A percentile compares a stretch with the other conserved stretches of the same genome.
phyloP scores from a whole-genome alignment of 2,329 filamentous ascomycete genomes.

The Arthrobotrys megalospora region DNA sequence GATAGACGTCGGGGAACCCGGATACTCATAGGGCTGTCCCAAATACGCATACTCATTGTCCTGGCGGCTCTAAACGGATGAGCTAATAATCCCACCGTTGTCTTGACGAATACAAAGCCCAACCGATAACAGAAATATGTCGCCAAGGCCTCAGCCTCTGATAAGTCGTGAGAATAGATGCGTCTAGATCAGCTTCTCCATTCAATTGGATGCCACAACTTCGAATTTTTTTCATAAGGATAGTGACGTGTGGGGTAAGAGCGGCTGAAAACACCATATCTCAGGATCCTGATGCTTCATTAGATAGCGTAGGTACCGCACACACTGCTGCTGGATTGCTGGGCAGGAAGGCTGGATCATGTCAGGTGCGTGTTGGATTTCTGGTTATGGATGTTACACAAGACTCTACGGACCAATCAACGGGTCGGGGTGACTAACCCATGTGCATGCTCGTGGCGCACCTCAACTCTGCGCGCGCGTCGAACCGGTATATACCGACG shows the following conservation, averaged over 20 bases:
- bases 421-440: not conserved
- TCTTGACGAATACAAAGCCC: no score
- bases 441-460: not conserved
- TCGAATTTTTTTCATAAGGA: conserved; percentile 9
- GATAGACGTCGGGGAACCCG: not conserved
- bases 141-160: no score
- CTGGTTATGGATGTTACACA: conserved; percentile 20
- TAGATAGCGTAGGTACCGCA: not conserved
- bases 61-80: no score
- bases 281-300: not conserved
- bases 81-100: no score
- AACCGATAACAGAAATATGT: no score
- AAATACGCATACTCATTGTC: no score
- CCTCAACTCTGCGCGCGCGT: no score
- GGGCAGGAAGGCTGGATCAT: not conserved
- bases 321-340: not conserved
- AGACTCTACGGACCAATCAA: conserved; percentile 1
- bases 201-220: no score
- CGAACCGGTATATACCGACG: no score
- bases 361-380: conserved; percentile 14
- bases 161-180: no score
- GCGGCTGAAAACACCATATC: conserved; percentile 5
- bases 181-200: no score
- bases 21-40: no score
- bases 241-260: not conserved